These are phyloP conservation scores for Cystofilobasidium ferigula DNA, from an alignment of 768 basidiomycete species.

Conservation along the genomic window DNA sequence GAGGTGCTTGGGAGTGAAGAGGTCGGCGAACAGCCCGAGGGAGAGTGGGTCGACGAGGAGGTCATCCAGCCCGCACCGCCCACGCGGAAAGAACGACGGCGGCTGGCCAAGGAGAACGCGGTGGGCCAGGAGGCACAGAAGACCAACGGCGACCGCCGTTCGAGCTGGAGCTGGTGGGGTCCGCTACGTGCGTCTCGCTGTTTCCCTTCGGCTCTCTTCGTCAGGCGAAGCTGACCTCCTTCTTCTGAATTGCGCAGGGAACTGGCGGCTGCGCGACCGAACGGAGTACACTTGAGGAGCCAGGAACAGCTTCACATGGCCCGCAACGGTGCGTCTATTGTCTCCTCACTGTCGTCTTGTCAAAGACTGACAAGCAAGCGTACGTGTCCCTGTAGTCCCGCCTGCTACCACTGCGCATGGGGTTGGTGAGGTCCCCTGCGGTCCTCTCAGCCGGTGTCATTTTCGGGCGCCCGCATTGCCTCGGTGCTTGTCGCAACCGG, in stretches of 20 bases:
- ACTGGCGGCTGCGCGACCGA: slow-evolving; percentile 66
- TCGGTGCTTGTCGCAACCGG: no score
- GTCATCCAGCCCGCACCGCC: background rate
- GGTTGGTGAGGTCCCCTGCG: no score
- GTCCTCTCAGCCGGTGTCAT: no score
- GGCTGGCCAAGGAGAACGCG: background rate
- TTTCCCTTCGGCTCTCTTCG: slow-evolving; percentile 35
- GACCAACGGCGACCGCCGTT: background rate
- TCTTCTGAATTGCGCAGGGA: slow-evolving; percentile 35
- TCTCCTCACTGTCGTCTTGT: no score
- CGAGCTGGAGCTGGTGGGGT: slow-evolving; percentile 39
- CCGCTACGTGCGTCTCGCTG: slow-evolving; percentile 34
- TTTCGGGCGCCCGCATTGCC: no score
- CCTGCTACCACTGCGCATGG: no score
- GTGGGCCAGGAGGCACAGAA: background rate
- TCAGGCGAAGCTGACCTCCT: slow-evolving; percentile 31
- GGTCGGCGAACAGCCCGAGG: no score
- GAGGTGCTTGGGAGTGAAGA: no score
- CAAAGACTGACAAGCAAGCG: no score
- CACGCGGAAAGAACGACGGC: background rate
- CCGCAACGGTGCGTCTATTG: no score
- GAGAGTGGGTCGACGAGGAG: slow-evolving; percentile 18
- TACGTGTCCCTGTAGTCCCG: no score
- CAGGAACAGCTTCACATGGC: no score
- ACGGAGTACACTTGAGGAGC: slow-evolving; percentile 51